Evolutionary conservation across 2,329 filamentous ascomycete species (phyloP), one percentile per base, ranked within the genome.

Genomic region (Westerdykella sp.): DNA sequence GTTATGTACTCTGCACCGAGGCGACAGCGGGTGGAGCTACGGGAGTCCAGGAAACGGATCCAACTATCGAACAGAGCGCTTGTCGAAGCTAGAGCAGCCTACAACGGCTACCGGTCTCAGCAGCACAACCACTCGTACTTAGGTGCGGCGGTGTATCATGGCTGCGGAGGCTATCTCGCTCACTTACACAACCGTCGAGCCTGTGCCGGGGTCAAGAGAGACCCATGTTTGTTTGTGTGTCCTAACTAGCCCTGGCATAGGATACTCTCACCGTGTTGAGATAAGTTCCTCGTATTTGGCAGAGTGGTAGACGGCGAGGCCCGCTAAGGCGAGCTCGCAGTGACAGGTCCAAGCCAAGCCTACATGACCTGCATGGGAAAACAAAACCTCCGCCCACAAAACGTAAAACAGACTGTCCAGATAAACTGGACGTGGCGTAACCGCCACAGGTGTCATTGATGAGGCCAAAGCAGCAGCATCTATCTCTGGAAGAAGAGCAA

Each of bases 81-180:
- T 28, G 25, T 28, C 25, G 25, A 28, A 28, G 25, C 25, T 28
- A 7, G 25, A 28, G 51, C 48, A 42, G 49, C 37, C 44, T 52
- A 53, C 39, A 48, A 51, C 50, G 44, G 51, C 52, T 50, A 47
- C 48, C 37, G 53, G 43, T 50, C 39, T 49, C 44, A 51, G 52
- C 48, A 56, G 46, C 38, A 50, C 44, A 44, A 41, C 52, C 47
- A 53, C 50, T 55, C 42, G 46, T 53, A 46, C 18, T 51, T 46
- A n/a, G n/a, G n/a, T n/a, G n/a, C n/a, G n/a, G n/a, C n/a, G n/a
- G n/a, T n/a, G n/a, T n/a, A n/a, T n/a, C n/a, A n/a, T n/a, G 42
- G 47, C 46, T 51, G 55, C 54, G 51, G 56, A 57, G 59, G 54
- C 44, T 47, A 46, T 51, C 51, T 51, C 51, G 43, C 47, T 45